Percentiles rank a stretch among this genome's conserved stretches.
These are phyloP conservation scores for Hyaloscypha hepaticicola DNA, from an alignment of 495 filamentous ascomycete genomes.

Conservation along the genomic window DNA sequence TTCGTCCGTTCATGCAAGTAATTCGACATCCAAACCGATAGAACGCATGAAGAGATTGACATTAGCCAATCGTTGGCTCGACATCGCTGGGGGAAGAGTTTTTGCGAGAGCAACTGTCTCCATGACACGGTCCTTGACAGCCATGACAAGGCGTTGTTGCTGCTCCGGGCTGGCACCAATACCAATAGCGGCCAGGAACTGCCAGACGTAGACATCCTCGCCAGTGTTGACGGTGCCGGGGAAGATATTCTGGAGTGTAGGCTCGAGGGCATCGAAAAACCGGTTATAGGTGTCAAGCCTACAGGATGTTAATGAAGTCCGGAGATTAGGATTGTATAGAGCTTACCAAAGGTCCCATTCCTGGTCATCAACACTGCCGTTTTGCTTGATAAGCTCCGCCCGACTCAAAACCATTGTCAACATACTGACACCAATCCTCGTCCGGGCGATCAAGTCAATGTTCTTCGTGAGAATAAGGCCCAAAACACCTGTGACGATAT, in stretches of 20 bases:
- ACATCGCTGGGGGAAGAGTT: conserved; percentile 82
- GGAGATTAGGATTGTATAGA: neutral
- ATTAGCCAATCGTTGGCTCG: conserved; percentile 74
- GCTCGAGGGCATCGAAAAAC: conserved; percentile 85
- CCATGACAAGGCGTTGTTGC: conserved; percentile 89
- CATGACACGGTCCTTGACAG: conserved; percentile 98
- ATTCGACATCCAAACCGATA: conserved; percentile 93
- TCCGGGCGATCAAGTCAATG: conserved; percentile 72
- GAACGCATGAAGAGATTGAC: conserved; percentile 98
- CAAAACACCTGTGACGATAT: conserved; percentile 85
- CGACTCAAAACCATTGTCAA: conserved; percentile 93
- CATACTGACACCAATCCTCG: conserved; percentile 81
- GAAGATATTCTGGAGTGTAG: conserved; percentile 79
- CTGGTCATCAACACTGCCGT: conserved; percentile 62
- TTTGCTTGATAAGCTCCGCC: conserved; percentile 88
- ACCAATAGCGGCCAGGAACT: conserved; percentile 91
- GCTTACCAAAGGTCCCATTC: conserved; percentile 81
- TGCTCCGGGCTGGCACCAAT: conserved; percentile 90
- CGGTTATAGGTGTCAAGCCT: conserved; percentile 68
- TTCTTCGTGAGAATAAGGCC: conserved; percentile 81
- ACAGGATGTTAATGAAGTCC: conserved; percentile 20
- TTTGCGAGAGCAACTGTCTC: conserved; percentile 87
- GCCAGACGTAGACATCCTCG: conserved; percentile 95
- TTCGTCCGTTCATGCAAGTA: conserved; percentile 63
- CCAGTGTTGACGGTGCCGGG: conserved; percentile 76